Conservation (phyloP, 1,284 basidiomycete genomes). For the Stygiomarasmius scandens region DNA sequence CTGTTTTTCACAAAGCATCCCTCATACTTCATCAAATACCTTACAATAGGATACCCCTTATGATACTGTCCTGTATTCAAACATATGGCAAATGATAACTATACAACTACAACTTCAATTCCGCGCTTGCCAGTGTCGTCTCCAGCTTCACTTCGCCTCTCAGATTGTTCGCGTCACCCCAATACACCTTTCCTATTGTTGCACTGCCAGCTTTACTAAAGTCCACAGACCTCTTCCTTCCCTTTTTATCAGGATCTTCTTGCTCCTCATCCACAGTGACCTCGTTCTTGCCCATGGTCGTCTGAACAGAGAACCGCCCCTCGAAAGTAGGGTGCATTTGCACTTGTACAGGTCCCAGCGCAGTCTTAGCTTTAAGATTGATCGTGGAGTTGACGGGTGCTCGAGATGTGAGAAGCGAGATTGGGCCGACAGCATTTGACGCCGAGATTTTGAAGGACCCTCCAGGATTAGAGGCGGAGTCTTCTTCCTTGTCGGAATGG, state of each 20-base stretch:
- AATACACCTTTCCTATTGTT: slow-evolving; percentile 1
- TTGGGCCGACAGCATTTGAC: slow-evolving; percentile 28
- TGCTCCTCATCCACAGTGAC: slow-evolving; percentile 16
- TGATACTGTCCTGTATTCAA: no score
- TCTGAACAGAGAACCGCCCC: slow-evolving; percentile 38
- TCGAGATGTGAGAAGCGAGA: slow-evolving; percentile 34
- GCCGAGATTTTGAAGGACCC: slow-evolving; percentile 39
- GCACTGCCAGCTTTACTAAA: slow-evolving; percentile 1
- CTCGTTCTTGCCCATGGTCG: slow-evolving; percentile 25
- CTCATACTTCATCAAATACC: no score
- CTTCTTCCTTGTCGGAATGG: background rate
- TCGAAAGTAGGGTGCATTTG: slow-evolving; percentile 44
- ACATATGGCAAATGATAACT: no score
- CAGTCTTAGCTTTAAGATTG: slow-evolving; percentile 32
- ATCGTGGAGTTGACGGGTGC: slow-evolving; percentile 45
- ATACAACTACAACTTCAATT: slow-evolving; percentile 1
- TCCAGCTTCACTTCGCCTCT: background rate
- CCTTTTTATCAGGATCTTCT: slow-evolving; percentile 43
- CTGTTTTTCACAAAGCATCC: no score
- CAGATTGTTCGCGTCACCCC: slow-evolving; percentile 6
- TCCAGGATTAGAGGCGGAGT: slow-evolving; percentile 17
- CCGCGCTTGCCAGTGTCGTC: slow-evolving; percentile 1
- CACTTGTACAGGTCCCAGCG: slow-evolving; percentile 33
- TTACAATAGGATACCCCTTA: no score
- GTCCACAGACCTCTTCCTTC: slow-evolving; percentile 32